Conservation (phyloP, 129 eudicot species). For the Flaveria ramosissima region DNA sequence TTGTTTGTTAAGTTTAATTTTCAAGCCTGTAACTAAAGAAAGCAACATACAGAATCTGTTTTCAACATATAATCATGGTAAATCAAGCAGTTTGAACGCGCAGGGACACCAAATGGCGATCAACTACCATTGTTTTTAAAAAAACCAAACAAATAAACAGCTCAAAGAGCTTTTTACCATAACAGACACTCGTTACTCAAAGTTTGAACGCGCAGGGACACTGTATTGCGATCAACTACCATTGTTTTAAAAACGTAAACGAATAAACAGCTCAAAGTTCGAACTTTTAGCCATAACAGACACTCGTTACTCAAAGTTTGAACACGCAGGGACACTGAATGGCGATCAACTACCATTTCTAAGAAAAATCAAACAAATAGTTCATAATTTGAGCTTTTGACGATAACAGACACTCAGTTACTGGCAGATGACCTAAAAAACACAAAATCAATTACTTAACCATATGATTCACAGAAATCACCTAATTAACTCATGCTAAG, state of each 20-base stretch:
- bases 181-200: neutral
- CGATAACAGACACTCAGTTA: neutral
- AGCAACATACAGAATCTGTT: slow-evolving; percentile 14
- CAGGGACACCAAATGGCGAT: neutral
- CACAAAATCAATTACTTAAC: neutral
- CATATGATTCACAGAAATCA: neutral
- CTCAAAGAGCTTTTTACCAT: neutral
- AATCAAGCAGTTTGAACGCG: neutral
- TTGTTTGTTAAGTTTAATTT: slow-evolving; percentile 25
- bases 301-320: no score
- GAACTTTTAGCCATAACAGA: no score
- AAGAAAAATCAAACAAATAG: no score
- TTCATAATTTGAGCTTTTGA: no score
- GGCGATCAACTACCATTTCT: no score
- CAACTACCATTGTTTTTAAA: neutral
- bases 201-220: no score
- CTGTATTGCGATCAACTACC: no score
- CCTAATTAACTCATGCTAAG: neutral
- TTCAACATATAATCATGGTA: neutral
- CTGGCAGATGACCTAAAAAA: neutral
- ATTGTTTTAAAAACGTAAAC: no score
- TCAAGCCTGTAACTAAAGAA: slow-evolving; percentile 23
- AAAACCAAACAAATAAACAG: no score
- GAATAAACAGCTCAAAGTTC: no score
- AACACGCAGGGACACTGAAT: no score